Base-by-base conservation (phyloP, 169 alveolate genomes). In the Eimeria necatrix region DNA sequence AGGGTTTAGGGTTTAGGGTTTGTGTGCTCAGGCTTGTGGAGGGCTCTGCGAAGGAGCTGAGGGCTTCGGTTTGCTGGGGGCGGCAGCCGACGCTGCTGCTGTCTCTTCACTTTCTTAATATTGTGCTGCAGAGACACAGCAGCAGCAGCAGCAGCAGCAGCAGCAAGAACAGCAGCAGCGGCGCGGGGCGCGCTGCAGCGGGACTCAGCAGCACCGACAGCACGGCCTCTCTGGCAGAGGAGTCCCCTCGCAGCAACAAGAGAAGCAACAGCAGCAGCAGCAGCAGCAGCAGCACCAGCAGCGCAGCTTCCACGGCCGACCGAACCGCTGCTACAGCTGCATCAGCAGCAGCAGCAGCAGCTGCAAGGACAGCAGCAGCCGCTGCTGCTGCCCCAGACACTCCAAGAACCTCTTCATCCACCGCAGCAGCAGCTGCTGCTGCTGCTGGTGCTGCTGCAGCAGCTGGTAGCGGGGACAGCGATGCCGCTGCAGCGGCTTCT, bases 1-100 rank as follows among this genome's bases (percentile, higher is more conserved):
- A 68, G 80, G 80, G 80, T 68, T 68, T 68, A 68, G 80, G 80
- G 80, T 68, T 68, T 68, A 68, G 80, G 51, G 80, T 68, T 68
- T 22, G 80, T 74, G 24, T 74, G 22, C 46, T 3, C n/a, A 74
- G 85, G 85, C 60, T 73, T 26, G 85, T 73, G n/a, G 85, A 73
- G 56, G 85, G 85, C 0, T 46, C 60, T 7, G 85, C 85, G 20
- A 73, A 73, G 60, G 85, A 73, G 60, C 24, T 73, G n/a, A 32
- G 56, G n/a, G 85, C 85, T 18, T 73, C 85, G 0, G 85, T 73
- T 12, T 41, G 53, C 59, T 73, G 85, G 85, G 85, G 85, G 0
- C 24, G 85, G 24, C 85, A 26, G 52, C 85, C 85, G 16, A 73
- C 85, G 6, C 56, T 73, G 85, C 59, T 73, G 85, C 85, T 73